phyloP scores from a whole-genome alignment of 768 basidiomycete species.

The Leccinum longicurvipes region DNA sequence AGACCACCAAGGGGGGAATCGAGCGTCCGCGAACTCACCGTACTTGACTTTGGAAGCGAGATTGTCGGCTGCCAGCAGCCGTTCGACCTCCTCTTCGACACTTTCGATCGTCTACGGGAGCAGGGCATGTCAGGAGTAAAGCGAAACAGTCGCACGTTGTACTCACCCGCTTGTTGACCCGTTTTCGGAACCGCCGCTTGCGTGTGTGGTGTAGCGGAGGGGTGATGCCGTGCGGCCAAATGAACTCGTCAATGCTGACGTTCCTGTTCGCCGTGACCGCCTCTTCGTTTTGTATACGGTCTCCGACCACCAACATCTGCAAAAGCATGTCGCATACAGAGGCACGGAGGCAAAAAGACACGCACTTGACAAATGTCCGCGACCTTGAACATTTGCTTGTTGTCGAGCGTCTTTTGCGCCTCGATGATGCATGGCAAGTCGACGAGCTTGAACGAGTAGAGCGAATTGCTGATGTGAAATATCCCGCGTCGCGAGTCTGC shows the following conservation, averaged over 20 bases:
- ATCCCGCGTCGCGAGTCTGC: conserved; percentile 87
- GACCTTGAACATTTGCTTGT: conserved; percentile 97
- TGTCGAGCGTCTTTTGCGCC: conserved; percentile 93
- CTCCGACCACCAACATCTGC: conserved; percentile 90
- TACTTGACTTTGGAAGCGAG: conserved; percentile 74
- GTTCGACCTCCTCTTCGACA: conserved; percentile 90
- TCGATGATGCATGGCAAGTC: conserved; percentile 94
- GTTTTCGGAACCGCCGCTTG: conserved; percentile 89
- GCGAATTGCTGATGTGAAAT: conserved; percentile 78
- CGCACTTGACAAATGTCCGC: conserved; percentile 95
- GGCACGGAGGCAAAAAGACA: conserved; percentile 3
- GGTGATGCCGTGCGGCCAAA: conserved; percentile 95
- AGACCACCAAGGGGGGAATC: background rate
- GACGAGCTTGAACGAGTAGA: conserved; percentile 90
- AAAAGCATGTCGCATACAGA: conserved; percentile 10
- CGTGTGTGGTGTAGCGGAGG: conserved; percentile 89
- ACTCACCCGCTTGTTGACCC: conserved; percentile 76
- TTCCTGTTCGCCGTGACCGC: conserved; percentile 55
- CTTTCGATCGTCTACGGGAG: conserved; percentile 79
- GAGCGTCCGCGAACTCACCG: conserved; percentile 40
- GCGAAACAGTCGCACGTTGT: background rate
- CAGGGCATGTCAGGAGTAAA: conserved; percentile 5
- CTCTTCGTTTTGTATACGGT: conserved; percentile 70
- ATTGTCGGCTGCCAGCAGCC: conserved; percentile 77
- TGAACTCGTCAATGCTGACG: conserved; percentile 92